phyloP scores from a whole-genome alignment of 2,329 filamentous ascomycete genomes.

The Apiospora arundinis region DNA sequence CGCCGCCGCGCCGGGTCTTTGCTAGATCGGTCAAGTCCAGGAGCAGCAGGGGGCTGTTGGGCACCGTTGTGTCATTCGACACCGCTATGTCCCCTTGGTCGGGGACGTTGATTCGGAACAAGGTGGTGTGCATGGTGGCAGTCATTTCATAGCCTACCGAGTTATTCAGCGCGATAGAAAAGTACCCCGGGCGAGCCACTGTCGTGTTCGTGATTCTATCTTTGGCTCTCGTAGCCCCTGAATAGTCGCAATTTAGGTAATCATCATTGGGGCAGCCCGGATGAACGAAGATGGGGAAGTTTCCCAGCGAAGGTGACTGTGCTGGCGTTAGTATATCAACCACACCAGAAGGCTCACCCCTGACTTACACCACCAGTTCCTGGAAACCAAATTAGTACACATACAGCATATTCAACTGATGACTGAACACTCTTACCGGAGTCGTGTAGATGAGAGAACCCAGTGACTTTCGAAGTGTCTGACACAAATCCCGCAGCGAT shows the following conservation, averaged over 20 bases:
- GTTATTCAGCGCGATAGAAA: conserved; percentile 62
- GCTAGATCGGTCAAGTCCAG: conserved; percentile 66
- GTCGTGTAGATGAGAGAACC: conserved; percentile 44
- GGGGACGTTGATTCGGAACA: conserved; percentile 66
- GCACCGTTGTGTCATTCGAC: conserved; percentile 35
- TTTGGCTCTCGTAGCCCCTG: conserved; percentile 51
- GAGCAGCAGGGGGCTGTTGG: conserved; percentile 61
- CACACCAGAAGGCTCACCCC: background rate
- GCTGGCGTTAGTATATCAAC: conserved; percentile 27
- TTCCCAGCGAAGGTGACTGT: conserved; percentile 54
- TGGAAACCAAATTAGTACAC: conserved; percentile 21
- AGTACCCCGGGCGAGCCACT: conserved; percentile 64
- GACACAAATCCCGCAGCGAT: conserved; percentile 42
- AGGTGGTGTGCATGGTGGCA: conserved; percentile 60
- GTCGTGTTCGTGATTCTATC: conserved; percentile 57
- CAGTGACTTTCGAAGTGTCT: conserved; percentile 39
- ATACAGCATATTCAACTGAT: background rate
- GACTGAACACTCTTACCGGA: conserved; percentile 32
- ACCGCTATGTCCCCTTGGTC: conserved; percentile 35
- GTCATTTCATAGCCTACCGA: conserved; percentile 68
- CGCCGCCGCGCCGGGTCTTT: conserved; percentile 55
- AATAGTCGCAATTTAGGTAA: conserved; percentile 57
- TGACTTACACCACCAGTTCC: conserved; percentile 42
- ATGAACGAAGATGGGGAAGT: conserved; percentile 60
- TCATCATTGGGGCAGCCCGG: conserved; percentile 55